Conservation (phyloP, 495 filamentous ascomycete genomes). For the Trichoderma asperelloides region DNA sequence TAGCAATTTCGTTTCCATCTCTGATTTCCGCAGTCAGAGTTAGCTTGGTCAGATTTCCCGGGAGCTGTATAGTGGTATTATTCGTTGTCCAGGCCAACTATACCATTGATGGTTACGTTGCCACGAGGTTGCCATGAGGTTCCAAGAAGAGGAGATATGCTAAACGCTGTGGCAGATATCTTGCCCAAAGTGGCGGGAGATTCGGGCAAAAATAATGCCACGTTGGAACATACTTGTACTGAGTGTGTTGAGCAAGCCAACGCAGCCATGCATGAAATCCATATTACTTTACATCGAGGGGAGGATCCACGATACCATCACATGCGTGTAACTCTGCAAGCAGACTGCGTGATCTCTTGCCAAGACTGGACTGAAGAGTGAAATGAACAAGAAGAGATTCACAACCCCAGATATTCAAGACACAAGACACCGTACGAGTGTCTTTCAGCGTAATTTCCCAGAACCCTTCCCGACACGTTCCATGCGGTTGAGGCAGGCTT, state of each 20-base stretch:
- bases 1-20: slow-evolving; percentile 3
- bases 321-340: not conserved
- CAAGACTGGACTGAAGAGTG: not conserved
- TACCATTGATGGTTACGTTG: not conserved
- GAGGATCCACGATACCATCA: not conserved
- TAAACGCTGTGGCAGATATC: not conserved
- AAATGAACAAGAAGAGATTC: not conserved
- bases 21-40: not conserved
- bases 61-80: not conserved
- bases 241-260: not conserved
- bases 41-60: not conserved
- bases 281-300: not conserved
- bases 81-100: not conserved
- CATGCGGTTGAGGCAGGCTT: not conserved
- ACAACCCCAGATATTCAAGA: not conserved
- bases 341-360: not conserved
- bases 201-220: not conserved
- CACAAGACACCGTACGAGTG: not conserved
- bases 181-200: not conserved
- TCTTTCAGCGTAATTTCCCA: not conserved
- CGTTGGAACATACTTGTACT: not conserved
- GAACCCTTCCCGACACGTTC: not conserved
- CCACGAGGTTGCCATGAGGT: not conserved
- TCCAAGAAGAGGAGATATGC: not conserved
- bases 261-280: not conserved